Evolutionary conservation across 179 eudicot genomes (phyloP).

Genomic region (Pouteria campechiana): DNA sequence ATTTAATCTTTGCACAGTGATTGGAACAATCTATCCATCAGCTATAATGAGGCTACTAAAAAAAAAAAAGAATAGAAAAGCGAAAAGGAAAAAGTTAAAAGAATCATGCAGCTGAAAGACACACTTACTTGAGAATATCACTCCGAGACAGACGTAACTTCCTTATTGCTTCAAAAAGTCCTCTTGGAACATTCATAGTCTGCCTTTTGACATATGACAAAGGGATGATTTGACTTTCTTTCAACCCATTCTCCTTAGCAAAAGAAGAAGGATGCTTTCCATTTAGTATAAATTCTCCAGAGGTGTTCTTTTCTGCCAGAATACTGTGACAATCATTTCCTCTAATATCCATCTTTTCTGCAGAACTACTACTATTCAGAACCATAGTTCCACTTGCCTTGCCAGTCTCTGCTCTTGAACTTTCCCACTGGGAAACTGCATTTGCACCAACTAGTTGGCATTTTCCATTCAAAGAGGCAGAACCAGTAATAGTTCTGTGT

Average conservation of each 20-base stretch:
- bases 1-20: neutral
- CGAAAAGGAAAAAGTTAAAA: too few species aligned
- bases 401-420: neutral
- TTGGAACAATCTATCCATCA: neutral
- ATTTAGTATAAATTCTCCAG: neutral
- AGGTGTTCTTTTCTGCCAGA: neutral
- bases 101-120: too few species aligned
- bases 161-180: conserved; percentile 36
- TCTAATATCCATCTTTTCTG: too few species aligned
- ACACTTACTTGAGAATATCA: conserved; percentile 48
- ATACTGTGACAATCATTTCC: too few species aligned
- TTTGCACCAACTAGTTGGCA: neutral
- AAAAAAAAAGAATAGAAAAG: too few species aligned
- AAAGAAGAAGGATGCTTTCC: conserved; percentile 3
- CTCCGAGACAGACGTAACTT: conserved; percentile 41
- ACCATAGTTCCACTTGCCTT: neutral
- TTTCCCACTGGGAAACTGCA: neutral
- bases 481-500: conserved; percentile 3
- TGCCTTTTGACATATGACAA: neutral
- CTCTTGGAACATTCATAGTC: conserved; percentile 14
- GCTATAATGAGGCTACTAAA: too few species aligned
- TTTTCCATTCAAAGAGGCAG: neutral
- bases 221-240: conserved; percentile 1
- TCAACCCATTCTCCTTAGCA: conserved; percentile 1
- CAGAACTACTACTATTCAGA: too few species aligned